These are phyloP conservation scores for Phytopythium sindhum DNA, from an alignment of 352 stramenopile species.

Conservation along the genomic window DNA sequence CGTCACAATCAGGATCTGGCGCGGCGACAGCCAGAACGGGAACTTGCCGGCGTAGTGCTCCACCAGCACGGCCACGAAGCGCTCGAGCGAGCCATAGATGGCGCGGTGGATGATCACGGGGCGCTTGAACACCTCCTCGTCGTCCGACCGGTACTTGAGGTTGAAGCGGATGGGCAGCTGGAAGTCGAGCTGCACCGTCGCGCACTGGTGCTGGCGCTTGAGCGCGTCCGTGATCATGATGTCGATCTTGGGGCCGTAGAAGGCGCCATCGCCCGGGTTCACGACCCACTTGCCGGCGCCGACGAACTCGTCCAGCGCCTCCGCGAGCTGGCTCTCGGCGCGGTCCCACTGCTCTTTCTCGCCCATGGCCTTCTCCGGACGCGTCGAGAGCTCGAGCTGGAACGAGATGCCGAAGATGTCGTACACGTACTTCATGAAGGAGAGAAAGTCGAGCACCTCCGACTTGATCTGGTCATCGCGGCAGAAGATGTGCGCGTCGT, in stretches of 20 bases:
- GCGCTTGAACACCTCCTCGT: conserved; percentile 85
- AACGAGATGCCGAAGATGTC: conserved; percentile 97
- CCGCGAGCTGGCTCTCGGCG: conserved; percentile 67
- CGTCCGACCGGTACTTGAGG: conserved; percentile 88
- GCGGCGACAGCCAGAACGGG: conserved; percentile 97
- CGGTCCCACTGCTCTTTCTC: conserved; percentile 92
- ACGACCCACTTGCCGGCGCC: conserved; percentile 94
- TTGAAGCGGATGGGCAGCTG: conserved; percentile 98
- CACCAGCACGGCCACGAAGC: conserved; percentile 97
- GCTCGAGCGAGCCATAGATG: conserved; percentile 97
- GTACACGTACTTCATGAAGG: conserved; percentile 99
- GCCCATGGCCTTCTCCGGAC: conserved; percentile 96
- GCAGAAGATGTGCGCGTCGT: conserved; percentile 99
- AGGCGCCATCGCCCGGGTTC: conserved; percentile 97
- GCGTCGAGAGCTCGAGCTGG: conserved; percentile 96
- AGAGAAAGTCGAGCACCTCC: conserved; percentile 88
- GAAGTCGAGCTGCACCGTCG: conserved; percentile 98
- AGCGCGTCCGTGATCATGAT: conserved; percentile 97
- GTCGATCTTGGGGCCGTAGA: conserved; percentile 99
- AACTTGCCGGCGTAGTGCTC: conserved; percentile 99
- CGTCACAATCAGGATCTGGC: conserved; percentile 94
- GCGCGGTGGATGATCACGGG: conserved; percentile 98
- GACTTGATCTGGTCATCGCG: conserved; percentile 92
- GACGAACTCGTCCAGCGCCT: conserved; percentile 94
- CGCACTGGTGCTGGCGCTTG: conserved; percentile 97